Conservation (phyloP, 208 protist genomes). For the Trypanosoma rangeli region DNA sequence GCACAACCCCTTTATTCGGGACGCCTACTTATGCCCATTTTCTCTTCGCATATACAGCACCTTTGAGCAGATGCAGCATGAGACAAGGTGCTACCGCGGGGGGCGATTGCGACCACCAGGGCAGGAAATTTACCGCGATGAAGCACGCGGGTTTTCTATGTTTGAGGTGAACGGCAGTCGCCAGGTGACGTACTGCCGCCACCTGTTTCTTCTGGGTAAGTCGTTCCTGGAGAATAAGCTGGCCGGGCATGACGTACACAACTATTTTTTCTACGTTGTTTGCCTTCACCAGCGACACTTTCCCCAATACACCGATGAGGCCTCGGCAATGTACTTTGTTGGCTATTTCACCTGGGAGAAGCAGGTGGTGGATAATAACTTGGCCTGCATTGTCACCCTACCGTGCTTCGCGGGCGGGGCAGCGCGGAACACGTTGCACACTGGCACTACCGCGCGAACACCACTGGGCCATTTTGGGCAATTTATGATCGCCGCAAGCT, state of each 20-base stretch:
- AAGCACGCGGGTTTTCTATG: constrained; percentile 62
- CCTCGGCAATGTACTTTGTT: constrained; percentile 86
- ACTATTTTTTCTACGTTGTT: constrained; percentile 87
- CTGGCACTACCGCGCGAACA: constrained; percentile 3
- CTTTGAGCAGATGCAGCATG: constrained; percentile 67
- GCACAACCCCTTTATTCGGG: constrained; percentile 67
- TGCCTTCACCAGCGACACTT: constrained; percentile 80
- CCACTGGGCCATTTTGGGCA: constrained; percentile 91
- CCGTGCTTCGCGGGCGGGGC: constrained; percentile 86
- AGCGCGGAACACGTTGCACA: neutral
- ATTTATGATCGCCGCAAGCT: constrained; percentile 97
- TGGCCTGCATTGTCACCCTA: constrained; percentile 99
- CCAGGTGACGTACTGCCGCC: constrained; percentile 77
- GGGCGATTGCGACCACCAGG: constrained; percentile 70
- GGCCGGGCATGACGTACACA: constrained; percentile 84
- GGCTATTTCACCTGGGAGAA: constrained; percentile 99
- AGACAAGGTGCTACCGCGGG: constrained; percentile 58
- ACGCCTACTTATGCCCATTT: constrained; percentile 86
- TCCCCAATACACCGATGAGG: constrained; percentile 63
- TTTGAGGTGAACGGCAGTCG: constrained; percentile 85
- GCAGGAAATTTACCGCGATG: constrained; percentile 81
- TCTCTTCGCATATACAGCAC: constrained; percentile 77
- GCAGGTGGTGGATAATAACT: constrained; percentile 94
- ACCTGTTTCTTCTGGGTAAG: constrained; percentile 85
- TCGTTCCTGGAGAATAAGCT: constrained; percentile 92